A percentile compares a stretch with the other conserved stretches of the same genome.
These are phyloP conservation scores for Allium sativum DNA, from an alignment of 106 monocot species.

Conservation along the genomic window DNA sequence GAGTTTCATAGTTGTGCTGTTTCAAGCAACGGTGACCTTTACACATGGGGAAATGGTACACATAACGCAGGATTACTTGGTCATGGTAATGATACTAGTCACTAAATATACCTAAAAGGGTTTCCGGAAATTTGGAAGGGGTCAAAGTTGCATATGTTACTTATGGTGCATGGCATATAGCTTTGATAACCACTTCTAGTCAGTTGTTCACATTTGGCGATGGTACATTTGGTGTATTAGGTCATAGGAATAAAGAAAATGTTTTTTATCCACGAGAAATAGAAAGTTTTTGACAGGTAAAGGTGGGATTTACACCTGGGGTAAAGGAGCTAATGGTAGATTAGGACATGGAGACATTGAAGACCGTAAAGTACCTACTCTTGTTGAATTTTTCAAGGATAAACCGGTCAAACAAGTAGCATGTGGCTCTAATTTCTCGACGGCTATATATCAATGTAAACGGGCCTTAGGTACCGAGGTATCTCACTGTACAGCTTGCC, in stretches of 20 bases:
- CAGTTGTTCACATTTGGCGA: constrained; percentile 94
- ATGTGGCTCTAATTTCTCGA: constrained; percentile 84
- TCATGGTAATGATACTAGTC: constrained; percentile 70
- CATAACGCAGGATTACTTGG: constrained; percentile 87
- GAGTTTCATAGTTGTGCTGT: constrained; percentile 94
- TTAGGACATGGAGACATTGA: constrained; percentile 89
- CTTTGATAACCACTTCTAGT: constrained; percentile 61
- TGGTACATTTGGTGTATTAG: constrained; percentile 86
- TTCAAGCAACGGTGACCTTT: constrained; percentile 66
- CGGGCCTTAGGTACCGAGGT: constrained; percentile 79
- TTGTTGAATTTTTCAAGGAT: constrained; percentile 91
- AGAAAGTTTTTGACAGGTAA: constrained; percentile 64
- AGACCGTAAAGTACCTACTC: constrained; percentile 72
- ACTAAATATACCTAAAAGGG: constrained; percentile 91
- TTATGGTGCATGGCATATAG: constrained; percentile 93
- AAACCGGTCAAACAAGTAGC: constrained; percentile 69
- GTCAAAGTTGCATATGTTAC: constrained; percentile 54
- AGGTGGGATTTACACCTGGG: constrained; percentile 87
- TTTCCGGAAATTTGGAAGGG: constrained; percentile 59
- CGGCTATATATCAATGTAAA: constrained; percentile 79
- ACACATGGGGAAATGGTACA: constrained; percentile 92
- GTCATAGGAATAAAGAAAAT: constrained; percentile 78
- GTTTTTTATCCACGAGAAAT: constrained; percentile 64
- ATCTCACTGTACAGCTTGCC: constrained; percentile 60
- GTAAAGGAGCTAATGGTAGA: constrained; percentile 93